A percentile compares a stretch with the other conserved stretches of the same genome.
Conservation (phyloP, 2,329 filamentous ascomycete genomes). For the Pezicula radicicola region DNA sequence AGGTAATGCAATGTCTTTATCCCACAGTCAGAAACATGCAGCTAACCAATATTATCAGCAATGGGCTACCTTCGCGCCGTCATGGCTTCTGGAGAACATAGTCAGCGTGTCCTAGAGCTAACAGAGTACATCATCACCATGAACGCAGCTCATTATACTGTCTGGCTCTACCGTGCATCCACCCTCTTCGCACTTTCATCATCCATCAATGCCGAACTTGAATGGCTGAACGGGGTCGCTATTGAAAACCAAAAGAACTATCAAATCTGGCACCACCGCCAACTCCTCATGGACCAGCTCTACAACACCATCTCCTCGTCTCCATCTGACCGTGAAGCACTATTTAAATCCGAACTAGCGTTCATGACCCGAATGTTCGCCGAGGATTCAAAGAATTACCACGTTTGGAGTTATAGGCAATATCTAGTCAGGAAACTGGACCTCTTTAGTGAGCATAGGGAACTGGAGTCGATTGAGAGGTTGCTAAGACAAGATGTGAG, state of each 20-base stretch:
- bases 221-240: slow-evolving; percentile 83
- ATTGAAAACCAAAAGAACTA: slow-evolving; percentile 93
- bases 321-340: slow-evolving; percentile 48
- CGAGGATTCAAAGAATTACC: slow-evolving; percentile 93
- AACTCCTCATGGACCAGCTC: slow-evolving; percentile 60
- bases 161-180: slow-evolving; percentile 92
- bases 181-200: slow-evolving; percentile 61
- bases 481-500: slow-evolving; percentile 79
- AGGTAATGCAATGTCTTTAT: slow-evolving; percentile 36
- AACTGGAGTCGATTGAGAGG: slow-evolving; percentile 68
- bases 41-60: slow-evolving; percentile 41
- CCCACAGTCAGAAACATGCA: neutral
- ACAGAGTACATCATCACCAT: slow-evolving; percentile 88
- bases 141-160: slow-evolving; percentile 97
- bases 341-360: slow-evolving; percentile 63
- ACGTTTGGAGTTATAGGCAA: slow-evolving; percentile 96
- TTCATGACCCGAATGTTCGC: slow-evolving; percentile 81
- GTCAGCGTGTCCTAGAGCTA: slow-evolving; percentile 71
- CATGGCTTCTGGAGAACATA: slow-evolving; percentile 86
- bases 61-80: slow-evolving; percentile 91
- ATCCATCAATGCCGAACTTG: slow-evolving; percentile 53
- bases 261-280: slow-evolving; percentile 87
- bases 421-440: slow-evolving; percentile 62
- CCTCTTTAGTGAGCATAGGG: slow-evolving; percentile 55
- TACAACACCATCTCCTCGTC: slow-evolving; percentile 58